Conservation (phyloP, 1,284 basidiomycete genomes). For the Cryptococcus hybrid region DNA sequence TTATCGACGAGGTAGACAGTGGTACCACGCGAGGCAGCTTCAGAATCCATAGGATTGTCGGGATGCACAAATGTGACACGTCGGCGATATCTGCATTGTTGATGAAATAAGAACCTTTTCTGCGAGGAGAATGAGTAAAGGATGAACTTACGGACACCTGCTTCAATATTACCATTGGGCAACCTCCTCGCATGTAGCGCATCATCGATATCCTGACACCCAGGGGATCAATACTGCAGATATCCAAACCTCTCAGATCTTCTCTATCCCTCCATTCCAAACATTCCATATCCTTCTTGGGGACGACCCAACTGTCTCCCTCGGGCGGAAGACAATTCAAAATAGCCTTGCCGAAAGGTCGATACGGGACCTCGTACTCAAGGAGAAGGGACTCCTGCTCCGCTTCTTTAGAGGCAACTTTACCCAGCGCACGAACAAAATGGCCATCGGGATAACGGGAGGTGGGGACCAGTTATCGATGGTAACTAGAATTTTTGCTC, state of each 20-base stretch:
- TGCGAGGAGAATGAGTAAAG: not conserved
- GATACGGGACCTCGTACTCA: constrained; percentile 95
- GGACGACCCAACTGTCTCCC: constrained; percentile 92
- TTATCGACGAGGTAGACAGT: constrained; percentile 99
- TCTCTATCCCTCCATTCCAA: constrained; percentile 80
- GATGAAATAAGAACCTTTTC: not conserved
- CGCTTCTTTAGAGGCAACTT: constrained; percentile 90
- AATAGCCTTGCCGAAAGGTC: constrained; percentile 94
- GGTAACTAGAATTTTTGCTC: constrained; percentile 92
- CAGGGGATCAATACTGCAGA: constrained; percentile 94
- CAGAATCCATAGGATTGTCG: constrained; percentile 94
- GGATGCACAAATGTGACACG: constrained; percentile 95
- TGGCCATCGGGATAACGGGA: constrained; percentile 97
- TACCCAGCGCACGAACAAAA: constrained; percentile 89
- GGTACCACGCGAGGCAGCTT: constrained; percentile 92
- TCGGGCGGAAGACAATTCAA: constrained; percentile 85
- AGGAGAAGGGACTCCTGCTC: constrained; percentile 93
- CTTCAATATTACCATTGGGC: constrained; percentile 94
- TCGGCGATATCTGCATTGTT: constrained; percentile 83
- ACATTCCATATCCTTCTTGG: constrained; percentile 62
- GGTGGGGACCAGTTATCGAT: constrained; percentile 85
- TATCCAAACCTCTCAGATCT: constrained; percentile 80
- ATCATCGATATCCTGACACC: constrained; percentile 98
- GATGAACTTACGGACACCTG: constrained; percentile 84
- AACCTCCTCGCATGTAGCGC: constrained; percentile 89